These are phyloP conservation scores for Trichoderma endophyticum DNA, from an alignment of 2,329 filamentous ascomycete genomes.

Conservation along the genomic window DNA sequence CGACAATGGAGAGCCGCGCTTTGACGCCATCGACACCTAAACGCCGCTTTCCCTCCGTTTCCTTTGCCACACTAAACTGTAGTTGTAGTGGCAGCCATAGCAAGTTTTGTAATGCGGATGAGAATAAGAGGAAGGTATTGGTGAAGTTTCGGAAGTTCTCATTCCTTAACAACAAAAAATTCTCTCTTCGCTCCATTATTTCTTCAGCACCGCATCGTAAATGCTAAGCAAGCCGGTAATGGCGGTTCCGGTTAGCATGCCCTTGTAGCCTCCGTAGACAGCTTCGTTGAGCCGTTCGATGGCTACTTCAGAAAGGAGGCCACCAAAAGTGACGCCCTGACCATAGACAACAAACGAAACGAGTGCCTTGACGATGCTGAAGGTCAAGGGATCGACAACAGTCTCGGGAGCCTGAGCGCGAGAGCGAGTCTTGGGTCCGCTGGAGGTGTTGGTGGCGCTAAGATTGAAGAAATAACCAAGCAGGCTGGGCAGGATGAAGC, in stretches of 20 bases:
- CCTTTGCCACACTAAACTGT: neutral
- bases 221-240: conserved; percentile 68
- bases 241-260: conserved; percentile 64
- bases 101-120: neutral
- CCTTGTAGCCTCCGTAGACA: conserved; percentile 69
- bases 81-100: neutral
- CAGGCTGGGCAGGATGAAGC: conserved; percentile 64
- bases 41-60: conserved; percentile 25
- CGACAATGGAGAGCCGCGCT: conserved; percentile 19
- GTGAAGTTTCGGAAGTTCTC: neutral
- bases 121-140: neutral
- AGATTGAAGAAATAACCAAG: conserved; percentile 91
- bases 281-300: conserved; percentile 63
- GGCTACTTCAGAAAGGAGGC: conserved; percentile 57
- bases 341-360: conserved; percentile 78
- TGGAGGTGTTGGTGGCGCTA: conserved; percentile 50
- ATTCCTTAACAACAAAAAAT: neutral
- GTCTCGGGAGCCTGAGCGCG: conserved; percentile 46
- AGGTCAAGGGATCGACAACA: conserved; percentile 78
- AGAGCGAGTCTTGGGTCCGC: conserved; percentile 42
- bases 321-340: conserved; percentile 60
- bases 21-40: conserved; percentile 31
- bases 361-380: conserved; percentile 84
- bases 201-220: conserved; percentile 75
- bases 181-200: conserved; percentile 38